phyloP scores from a whole-genome alignment of 192 early-diverging fungal genomes.

The Backusella circina region DNA sequence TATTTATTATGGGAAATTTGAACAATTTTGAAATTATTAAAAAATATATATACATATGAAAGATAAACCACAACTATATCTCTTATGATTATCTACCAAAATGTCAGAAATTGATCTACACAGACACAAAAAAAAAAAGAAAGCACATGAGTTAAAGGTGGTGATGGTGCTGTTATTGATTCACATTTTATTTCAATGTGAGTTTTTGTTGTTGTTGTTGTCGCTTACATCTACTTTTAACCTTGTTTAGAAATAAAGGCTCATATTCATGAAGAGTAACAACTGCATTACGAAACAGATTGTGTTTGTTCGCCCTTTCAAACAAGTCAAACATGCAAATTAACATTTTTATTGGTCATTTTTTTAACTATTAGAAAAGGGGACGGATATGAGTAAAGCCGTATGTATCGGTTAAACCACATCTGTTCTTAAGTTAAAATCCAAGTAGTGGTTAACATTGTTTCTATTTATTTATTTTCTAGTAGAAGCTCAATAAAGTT shows the following conservation, averaged over 20 bases:
- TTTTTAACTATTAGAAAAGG: background rate
- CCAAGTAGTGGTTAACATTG: background rate
- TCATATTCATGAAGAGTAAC: background rate
- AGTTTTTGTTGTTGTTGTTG: background rate
- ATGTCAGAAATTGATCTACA: background rate
- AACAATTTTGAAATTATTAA: no score
- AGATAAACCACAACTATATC: no score
- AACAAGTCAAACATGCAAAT: background rate
- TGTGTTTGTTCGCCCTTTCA: background rate
- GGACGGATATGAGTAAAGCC: background rate
- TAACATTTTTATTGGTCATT: background rate
- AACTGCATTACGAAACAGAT: background rate
- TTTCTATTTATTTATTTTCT: no score
- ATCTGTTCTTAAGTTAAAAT: background rate
- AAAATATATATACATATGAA: no score
- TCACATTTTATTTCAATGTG: background rate
- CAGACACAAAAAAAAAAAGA: background rate
- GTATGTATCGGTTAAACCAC: background rate
- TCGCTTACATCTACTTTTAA: background rate
- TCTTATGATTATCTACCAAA: background rate
- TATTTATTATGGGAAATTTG: background rate
- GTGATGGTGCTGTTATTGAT: background rate
- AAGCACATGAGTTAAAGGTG: background rate
- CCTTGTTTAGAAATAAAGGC: background rate
- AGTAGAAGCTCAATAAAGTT: background rate